Evolutionary conservation across 129 eudicot species (phyloP), one percentile per base, ranked within the genome.

Genomic region (Flaveria sonorensis): DNA sequence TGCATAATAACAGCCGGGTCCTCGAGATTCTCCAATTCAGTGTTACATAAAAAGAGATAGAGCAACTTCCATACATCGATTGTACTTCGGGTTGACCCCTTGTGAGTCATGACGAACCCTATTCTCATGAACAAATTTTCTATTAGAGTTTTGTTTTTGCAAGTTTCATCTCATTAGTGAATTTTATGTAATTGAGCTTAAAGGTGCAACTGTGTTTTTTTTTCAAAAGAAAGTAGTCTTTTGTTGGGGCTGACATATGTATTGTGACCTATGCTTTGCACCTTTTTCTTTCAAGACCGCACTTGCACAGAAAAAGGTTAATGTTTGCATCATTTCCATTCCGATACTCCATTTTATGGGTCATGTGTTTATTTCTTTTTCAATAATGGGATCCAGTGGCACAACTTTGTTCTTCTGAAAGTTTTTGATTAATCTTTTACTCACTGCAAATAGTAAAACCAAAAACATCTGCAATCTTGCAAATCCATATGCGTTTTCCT

Each of bases 31-130:
- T 77, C 94, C 94, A 19, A 89, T 95, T 42, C 99, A 95, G 57
- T 91, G 97, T 83, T 91, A 84, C 79, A 95, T 95, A 74, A 88
- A 83, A 83, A 87, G 99, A 83, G 99, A 95, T 81, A 83, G 97
- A 75, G 89, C 96, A 73, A 95, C 89, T 32, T 89, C 92, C 15
- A 86, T 84, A 19, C 91, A 84, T 62, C 89, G 92, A 48, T 79
- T 95, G 64, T 92, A 87, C 81, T 89, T 87, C 76, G 97, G 99
- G 59, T 73, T 89, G 70, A 82, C 92, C 18, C 99, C 99, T 51
- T 91, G 99, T 95, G 88, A 89, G 96, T 91, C 69, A 61, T 73
- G 70, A 30, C 69, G 74, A 47, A 48, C 86, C 36, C 12, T 68
- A 40, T 40, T 63, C 4, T 62, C 43, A 36, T 42, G 16, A 36